Base-by-base conservation (phyloP, 2,329 filamentous ascomycete species). In the Lasiodiplodia theobromae region DNA sequence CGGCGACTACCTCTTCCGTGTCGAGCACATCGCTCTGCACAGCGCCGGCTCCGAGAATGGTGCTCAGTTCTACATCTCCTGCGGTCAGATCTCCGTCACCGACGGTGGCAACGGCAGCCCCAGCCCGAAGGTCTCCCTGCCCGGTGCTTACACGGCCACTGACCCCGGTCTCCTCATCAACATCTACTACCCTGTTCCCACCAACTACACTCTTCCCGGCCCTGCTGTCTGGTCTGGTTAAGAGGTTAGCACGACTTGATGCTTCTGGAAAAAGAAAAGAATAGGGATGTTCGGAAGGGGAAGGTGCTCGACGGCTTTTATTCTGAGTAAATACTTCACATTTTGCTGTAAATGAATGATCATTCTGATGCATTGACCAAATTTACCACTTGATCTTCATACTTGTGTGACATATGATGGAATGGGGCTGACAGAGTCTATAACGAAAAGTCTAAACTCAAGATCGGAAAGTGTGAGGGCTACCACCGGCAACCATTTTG, bases 11-110 rank as follows among this genome's bases (percentile, higher is more conserved):
- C 74, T 85, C 10, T 72, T 84, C 21, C 76, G 83, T 11, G 75
- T 81, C 54, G 83, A 85, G 74, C 83, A 85, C 69, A 82, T 85
- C 65, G 83, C 75, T 12, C 78, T 85, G 34, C 82, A 84, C 74
- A 80, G 82, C 71, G 82, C 80, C 5, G 71, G 72, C 53, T 68
- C 70, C 14, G 57, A 71, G n/a, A 73, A 73, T 7, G 78, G 78
- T 16, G 79, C 79, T 3, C 79, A 84, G 73, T 82, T 84, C 71
- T 84, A 84, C 72, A 79, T 83, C 58, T 77, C 77, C 4, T 85
- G 83, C 72, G 81, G 80, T 0, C 83, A 85, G 76, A 70, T 85
- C 65, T 79, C 78, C 69, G 78, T 85, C 60, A 77, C 75, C 14
- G 78, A 78, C 11, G 76, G 77, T 23, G 80, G 80, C 2, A 77